Percentiles rank a stretch among this genome's conserved stretches.
Evolutionary conservation across 441 rosid species (phyloP).

Genomic region (Isatis lusitanica): DNA sequence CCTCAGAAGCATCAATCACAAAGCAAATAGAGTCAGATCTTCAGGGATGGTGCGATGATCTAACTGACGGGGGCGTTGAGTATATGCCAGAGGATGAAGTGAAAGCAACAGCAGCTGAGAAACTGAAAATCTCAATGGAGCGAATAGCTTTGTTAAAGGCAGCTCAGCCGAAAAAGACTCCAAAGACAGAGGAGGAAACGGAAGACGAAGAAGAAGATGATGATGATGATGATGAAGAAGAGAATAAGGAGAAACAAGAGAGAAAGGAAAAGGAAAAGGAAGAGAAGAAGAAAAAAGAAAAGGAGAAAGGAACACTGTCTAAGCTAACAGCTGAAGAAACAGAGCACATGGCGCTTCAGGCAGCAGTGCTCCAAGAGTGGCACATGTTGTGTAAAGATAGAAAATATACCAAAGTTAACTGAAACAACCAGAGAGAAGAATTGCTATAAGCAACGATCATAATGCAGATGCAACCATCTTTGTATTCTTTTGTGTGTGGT

Average conservation of each 20-base stretch:
- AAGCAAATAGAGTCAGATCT: slow-evolving; percentile 89
- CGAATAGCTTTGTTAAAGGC: slow-evolving; percentile 91
- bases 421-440: not conserved
- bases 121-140: slow-evolving; percentile 93
- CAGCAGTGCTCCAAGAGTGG: slow-evolving; percentile 97
- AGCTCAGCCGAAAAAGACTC: slow-evolving; percentile 73
- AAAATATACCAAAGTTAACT: slow-evolving; percentile 36
- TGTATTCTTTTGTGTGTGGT: slow-evolving; percentile 32
- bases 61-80: slow-evolving; percentile 88
- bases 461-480: not conserved
- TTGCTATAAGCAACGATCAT: not conserved
- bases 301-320: slow-evolving; percentile 68
- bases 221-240: slow-evolving; percentile 19
- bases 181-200: slow-evolving; percentile 57
- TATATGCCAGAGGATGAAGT: slow-evolving; percentile 98
- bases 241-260: slow-evolving; percentile 37
- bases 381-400: slow-evolving; percentile 86
- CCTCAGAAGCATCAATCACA: slow-evolving; percentile 91
- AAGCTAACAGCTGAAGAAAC: slow-evolving; percentile 94
- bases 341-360: slow-evolving; percentile 94
- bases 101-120: slow-evolving; percentile 85
- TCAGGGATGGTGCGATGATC: slow-evolving; percentile 97
- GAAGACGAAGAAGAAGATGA: slow-evolving; percentile 45
- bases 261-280: slow-evolving; percentile 40
- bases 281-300: slow-evolving; percentile 44